Conservation (phyloP, 208 protist species). For the Wallacemonas sp. region DNA sequence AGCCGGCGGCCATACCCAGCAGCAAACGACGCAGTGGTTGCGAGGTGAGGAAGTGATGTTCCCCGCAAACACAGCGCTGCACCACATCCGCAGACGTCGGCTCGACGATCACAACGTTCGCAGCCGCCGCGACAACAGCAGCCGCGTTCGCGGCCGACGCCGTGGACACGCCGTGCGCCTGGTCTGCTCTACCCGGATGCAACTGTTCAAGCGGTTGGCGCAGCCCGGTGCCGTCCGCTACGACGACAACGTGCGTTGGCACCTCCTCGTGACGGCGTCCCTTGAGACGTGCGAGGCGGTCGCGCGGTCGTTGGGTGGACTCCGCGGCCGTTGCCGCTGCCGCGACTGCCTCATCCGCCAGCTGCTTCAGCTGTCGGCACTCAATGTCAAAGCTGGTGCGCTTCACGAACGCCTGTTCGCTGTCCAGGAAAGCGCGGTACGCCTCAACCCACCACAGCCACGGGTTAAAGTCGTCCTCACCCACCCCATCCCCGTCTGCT, state of each 20-base stretch:
- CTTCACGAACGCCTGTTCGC: constrained; percentile 71
- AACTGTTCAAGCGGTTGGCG: constrained; percentile 1
- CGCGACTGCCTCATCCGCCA: constrained; percentile 17
- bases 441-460: constrained; percentile 77
- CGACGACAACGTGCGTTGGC: background rate
- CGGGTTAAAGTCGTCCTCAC: background rate
- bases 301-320: background rate
- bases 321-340: background rate
- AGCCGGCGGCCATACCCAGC: background rate
- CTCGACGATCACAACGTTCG: background rate
- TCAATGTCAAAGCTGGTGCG: constrained; percentile 75
- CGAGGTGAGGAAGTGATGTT: constrained; percentile 18
- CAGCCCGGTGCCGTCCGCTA: constrained; percentile 4
- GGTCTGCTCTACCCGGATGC: background rate
- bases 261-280: background rate
- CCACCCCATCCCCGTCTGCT: background rate
- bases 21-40: constrained; percentile 9
- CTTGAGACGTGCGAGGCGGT: background rate
- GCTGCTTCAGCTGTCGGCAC: constrained; percentile 34
- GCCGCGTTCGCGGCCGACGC: background rate
- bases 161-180: background rate
- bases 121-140: background rate
- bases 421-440: constrained; percentile 75
- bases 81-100: background rate
- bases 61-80: constrained; percentile 25